phyloP scores from a whole-genome alignment of 108 stramenopile species.

The Thalassiosira profunda region DNA sequence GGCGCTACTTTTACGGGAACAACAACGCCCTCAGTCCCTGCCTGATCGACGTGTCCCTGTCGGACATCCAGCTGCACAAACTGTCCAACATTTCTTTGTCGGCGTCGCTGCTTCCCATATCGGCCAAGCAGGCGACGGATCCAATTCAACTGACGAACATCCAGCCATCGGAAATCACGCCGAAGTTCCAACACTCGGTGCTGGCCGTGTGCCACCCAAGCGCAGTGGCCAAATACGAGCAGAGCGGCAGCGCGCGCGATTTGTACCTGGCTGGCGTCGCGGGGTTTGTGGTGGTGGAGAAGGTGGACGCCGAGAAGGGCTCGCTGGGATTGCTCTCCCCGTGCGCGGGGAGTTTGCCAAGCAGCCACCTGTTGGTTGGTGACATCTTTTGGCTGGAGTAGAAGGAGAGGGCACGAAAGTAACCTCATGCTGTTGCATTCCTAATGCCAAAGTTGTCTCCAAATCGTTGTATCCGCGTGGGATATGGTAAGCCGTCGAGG shows the following conservation, averaged over 20 bases:
- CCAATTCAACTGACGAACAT: slow-evolving; percentile 66
- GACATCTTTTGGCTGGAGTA: slow-evolving; percentile 92
- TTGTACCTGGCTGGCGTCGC: slow-evolving; percentile 78
- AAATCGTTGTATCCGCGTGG: too few relatives aligned
- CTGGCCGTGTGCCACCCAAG: slow-evolving; percentile 88
- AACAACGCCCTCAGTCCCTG: slow-evolving; percentile 67
- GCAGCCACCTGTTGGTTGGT: slow-evolving; percentile 67
- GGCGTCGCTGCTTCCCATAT: slow-evolving; percentile 80
- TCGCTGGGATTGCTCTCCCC: slow-evolving; percentile 77
- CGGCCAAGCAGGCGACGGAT: slow-evolving; percentile 84
- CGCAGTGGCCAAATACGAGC: slow-evolving; percentile 69
- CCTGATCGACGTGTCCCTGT: slow-evolving; percentile 65
- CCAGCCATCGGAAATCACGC: slow-evolving; percentile 43
- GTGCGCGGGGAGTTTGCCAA: slow-evolving; percentile 80
- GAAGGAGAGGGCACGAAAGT: too few relatives aligned
- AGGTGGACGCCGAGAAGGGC: slow-evolving; percentile 70
- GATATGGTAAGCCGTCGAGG: too few relatives aligned
- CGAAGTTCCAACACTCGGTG: slow-evolving; percentile 60
- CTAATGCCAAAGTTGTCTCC: too few relatives aligned
- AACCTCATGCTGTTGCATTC: too few relatives aligned
- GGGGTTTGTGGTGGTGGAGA: slow-evolving; percentile 87
- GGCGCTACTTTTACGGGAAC: slow-evolving; percentile 88
- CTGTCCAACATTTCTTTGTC: slow-evolving; percentile 74
- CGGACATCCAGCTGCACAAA: slow-evolving; percentile 65
- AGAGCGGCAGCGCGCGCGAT: slow-evolving; percentile 64